Percentiles rank a stretch among this genome's conserved stretches.
Conservation (phyloP, 2,329 filamentous ascomycete genomes). For the Aspergillus uvarum region DNA sequence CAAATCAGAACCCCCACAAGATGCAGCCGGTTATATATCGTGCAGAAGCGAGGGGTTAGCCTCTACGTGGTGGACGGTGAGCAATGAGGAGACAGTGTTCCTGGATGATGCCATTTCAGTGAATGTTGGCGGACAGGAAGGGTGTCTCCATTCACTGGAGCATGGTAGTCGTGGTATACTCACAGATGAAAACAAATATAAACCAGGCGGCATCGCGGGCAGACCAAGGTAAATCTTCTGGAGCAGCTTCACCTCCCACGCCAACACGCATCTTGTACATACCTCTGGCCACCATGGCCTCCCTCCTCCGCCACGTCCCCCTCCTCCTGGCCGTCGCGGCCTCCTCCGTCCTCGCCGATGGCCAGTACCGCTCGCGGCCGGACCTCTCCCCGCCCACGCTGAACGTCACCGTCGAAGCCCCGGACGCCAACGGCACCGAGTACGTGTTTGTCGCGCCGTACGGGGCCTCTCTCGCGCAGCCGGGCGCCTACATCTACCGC, state of each 20-base stretch:
- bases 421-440: constrained; percentile 35
- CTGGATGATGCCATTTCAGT: not conserved
- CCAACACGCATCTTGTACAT: not conserved
- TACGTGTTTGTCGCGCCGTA: constrained; percentile 43
- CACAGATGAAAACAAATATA: not conserved
- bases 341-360: constrained; percentile 30
- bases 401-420: constrained; percentile 42
- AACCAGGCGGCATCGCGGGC: not conserved
- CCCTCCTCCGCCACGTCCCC: not conserved
- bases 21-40: not conserved
- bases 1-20: not conserved
- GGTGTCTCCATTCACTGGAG: not conserved
- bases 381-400: constrained; percentile 48
- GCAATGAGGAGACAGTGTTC: not conserved
- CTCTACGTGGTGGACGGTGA: not conserved
- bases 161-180: not conserved
- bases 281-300: not conserved
- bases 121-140: not conserved
- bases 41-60: not conserved
- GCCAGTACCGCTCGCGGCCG: constrained; percentile 50
- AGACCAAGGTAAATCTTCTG: not conserved
- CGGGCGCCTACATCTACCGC: constrained; percentile 57
- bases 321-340: constrained; percentile 28
- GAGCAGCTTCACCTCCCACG: not conserved
- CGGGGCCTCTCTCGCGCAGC: constrained; percentile 46